A percentile compares a stretch with the other conserved stretches of the same genome.
Evolutionary conservation across 2,329 filamentous ascomycete species (phyloP).

Genomic region (Penicillium expansum): DNA sequence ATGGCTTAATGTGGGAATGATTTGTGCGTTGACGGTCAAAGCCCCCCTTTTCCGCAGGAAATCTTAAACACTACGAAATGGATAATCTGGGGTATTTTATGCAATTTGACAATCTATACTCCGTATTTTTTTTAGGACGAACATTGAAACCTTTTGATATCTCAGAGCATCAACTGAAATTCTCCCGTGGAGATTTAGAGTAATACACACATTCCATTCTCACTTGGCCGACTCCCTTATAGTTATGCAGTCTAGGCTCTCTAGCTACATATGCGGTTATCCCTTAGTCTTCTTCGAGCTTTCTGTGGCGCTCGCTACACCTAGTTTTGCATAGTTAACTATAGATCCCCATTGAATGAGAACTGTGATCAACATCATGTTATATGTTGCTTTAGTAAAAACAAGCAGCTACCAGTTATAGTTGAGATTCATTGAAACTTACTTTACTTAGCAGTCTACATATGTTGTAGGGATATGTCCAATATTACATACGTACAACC

Average conservation of each 20-base stretch:
- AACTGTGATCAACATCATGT: not conserved
- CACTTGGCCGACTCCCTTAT: not conserved
- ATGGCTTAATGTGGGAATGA: slow-evolving; percentile 3
- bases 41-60: not conserved
- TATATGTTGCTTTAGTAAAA: no score
- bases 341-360: no score
- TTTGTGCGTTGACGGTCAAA: not conserved
- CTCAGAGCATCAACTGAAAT: not conserved
- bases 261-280: not conserved
- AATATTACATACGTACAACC: no score
- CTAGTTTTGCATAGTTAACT: not conserved
- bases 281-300: not conserved
- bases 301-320: not conserved
- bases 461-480: not conserved
- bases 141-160: not conserved
- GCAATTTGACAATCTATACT: not conserved
- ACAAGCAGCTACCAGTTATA: no score
- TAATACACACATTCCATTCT: not conserved
- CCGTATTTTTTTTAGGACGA: not conserved
- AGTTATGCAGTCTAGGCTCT: not conserved
- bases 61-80: not conserved
- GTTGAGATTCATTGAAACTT: not conserved
- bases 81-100: not conserved
- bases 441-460: not conserved
- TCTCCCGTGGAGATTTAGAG: not conserved